Evolutionary conservation across 345 rosid species (phyloP).

Genomic region (Ceriops tagal): DNA sequence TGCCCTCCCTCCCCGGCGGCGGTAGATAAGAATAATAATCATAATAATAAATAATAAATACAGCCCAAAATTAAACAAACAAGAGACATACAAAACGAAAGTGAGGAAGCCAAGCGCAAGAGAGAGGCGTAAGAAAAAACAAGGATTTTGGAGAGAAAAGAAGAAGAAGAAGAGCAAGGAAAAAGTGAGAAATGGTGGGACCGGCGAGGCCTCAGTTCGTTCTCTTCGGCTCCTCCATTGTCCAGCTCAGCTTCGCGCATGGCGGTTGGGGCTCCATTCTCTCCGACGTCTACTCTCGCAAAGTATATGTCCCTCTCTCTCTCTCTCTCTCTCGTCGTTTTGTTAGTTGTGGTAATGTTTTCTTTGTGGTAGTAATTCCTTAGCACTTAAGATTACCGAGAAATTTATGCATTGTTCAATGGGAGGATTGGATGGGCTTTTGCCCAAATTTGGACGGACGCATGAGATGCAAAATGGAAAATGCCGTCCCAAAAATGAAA

Average conservation of each 20-base stretch:
- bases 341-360: not conserved
- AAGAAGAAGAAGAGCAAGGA: too few species aligned
- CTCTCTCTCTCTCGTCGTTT: constrained; percentile 1
- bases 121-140: not conserved
- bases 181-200: constrained; percentile 59
- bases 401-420: too few species aligned
- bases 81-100: too few species aligned
- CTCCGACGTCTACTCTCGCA: constrained; percentile 86
- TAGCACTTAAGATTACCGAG: too few species aligned
- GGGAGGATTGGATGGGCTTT: too few species aligned
- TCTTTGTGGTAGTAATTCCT: not conserved
- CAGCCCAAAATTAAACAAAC: too few species aligned
- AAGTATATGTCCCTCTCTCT: constrained; percentile 34
- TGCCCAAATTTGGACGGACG: not conserved
- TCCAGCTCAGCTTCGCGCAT: constrained; percentile 83
- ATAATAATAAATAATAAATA: too few species aligned
- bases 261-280: constrained; percentile 95
- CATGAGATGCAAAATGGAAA: not conserved
- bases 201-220: constrained; percentile 85
- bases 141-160: not conserved
- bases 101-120: too few species aligned
- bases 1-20: too few species aligned
- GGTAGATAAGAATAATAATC: too few species aligned
- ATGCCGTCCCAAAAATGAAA: too few species aligned
- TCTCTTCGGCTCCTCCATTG: constrained; percentile 95